phyloP scores from a whole-genome alignment of 2,329 filamentous ascomycete species.

The Trematosphaeria pertusa region DNA sequence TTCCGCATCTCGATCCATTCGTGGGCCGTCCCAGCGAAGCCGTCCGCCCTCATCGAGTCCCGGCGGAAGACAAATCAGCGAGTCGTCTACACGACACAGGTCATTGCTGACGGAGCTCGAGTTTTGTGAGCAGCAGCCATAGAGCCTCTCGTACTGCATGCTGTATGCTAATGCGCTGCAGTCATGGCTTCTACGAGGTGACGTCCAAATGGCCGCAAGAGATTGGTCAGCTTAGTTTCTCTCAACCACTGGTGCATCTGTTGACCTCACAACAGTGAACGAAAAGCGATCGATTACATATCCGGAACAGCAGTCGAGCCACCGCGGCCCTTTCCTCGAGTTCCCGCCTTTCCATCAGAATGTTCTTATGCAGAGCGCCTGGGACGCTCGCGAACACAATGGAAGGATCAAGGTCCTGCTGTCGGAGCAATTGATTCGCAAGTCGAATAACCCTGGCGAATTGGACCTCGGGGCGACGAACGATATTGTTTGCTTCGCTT shows the following conservation, averaged over 20 bases:
- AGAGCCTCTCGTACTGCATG: slow-evolving; percentile 17
- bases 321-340: slow-evolving; percentile 60
- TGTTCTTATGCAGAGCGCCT: slow-evolving; percentile 71
- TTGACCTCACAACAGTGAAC: slow-evolving; percentile 42
- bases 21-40: slow-evolving; percentile 34
- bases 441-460: slow-evolving; percentile 23
- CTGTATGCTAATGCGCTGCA: slow-evolving; percentile 27
- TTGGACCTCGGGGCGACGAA: slow-evolving; percentile 67
- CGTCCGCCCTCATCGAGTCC: slow-evolving; percentile 35
- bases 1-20: slow-evolving; percentile 47
- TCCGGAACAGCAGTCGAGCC: slow-evolving; percentile 59
- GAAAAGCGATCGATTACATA: slow-evolving; percentile 30
- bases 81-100: slow-evolving; percentile 36
- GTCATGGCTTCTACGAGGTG: slow-evolving; percentile 36
- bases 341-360: slow-evolving; percentile 78
- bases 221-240: slow-evolving; percentile 26
- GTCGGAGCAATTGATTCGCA: slow-evolving; percentile 69
- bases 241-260: slow-evolving; percentile 32
- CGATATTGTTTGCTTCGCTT: slow-evolving; percentile 79
- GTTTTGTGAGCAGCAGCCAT: slow-evolving; percentile 35
- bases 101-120: slow-evolving; percentile 35
- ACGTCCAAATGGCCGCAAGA: slow-evolving; percentile 40
- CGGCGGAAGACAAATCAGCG: slow-evolving; percentile 30
- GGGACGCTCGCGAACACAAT: slow-evolving; percentile 73
- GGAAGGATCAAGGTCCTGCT: slow-evolving; percentile 80